Base-by-base conservation (phyloP, 345 rosid genomes). In the Lepidium didymum region DNA sequence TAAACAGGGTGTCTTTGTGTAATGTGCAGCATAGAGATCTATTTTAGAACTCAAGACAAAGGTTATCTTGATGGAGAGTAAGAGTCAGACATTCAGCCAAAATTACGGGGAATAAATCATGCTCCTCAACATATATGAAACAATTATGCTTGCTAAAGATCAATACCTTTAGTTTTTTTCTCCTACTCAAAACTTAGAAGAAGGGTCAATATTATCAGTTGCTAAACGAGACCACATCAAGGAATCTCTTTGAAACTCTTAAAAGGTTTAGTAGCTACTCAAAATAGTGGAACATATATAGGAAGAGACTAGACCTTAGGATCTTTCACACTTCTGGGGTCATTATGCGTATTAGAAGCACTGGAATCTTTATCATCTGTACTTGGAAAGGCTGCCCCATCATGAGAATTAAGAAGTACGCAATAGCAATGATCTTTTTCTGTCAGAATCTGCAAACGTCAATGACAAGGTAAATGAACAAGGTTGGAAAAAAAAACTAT, bases 341-440 rank as follows among this genome's bases (percentile, higher is more conserved):
- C 76, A 21, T 69, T 45, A 70, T 77, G 75, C 60, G 73, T 43
- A 66, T 57, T 71, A 54, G 82, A 61, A 69, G 50, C 74, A 71
- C 64, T 84, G 19, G 89, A 78, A 81, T 69, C 77, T 67, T 80
- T 75, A 75, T 79, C 88, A 62, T 77, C 74, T 50, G 46, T 80
- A 62, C 68, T 78, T 67, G 99, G 96, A 85, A 95, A 95, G 46
- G 96, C 96, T 74, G 96, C 96, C 45, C 96, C 96, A 78, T 84
- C 93, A 67, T 87, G 88, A 56, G 92, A 90, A 77, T 95, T 91
- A 43, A 91, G 96, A 77, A 95, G 82, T 64, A 91, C 99, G 70
- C 96, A 91, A 50, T 87, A 95, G 78, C 99, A 95, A 69, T 87
- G 92, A 68, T 89, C 96, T 34, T 83, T 79, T 38, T 88, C 96